A percentile compares a stretch with the other conserved stretches of the same genome.
These are phyloP conservation scores for Paecilomyces formosus DNA, from an alignment of 2,329 filamentous ascomycete genomes.

Conservation along the genomic window DNA sequence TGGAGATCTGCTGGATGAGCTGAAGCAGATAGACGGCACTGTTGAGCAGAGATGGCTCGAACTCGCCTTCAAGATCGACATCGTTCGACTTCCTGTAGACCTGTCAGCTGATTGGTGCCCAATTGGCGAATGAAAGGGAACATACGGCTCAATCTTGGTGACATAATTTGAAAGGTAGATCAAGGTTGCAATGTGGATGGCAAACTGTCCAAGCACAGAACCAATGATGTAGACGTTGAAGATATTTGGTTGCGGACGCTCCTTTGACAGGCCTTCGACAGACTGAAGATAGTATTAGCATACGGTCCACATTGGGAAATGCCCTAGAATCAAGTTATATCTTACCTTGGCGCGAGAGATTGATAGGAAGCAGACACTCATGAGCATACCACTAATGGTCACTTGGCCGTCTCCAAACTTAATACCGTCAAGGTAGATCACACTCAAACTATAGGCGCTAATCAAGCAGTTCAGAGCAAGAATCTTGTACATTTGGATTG, in stretches of 20 bases:
- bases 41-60: constrained; percentile 87
- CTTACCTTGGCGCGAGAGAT: constrained; percentile 85
- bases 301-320: background rate
- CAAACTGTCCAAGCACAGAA: constrained; percentile 93
- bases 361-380: constrained; percentile 98
- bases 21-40: constrained; percentile 94
- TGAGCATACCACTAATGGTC: constrained; percentile 97
- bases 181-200: constrained; percentile 85
- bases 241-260: constrained; percentile 95
- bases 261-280: constrained; percentile 91
- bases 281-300: constrained; percentile 43
- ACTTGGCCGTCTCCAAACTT: constrained; percentile 98
- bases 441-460: constrained; percentile 92
- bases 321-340: background rate
- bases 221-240: constrained; percentile 99
- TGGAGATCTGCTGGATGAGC: constrained; percentile 97
- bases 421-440: constrained; percentile 95
- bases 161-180: constrained; percentile 92
- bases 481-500: constrained; percentile 99
- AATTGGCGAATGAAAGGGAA: constrained; percentile 14
- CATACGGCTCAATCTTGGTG: constrained; percentile 76
- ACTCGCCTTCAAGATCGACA: constrained; percentile 90
- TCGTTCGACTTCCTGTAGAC: constrained; percentile 45
- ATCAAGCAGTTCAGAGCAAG: constrained; percentile 96
- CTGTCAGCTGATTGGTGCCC: constrained; percentile 24